A percentile compares a stretch with the other conserved stretches of the same genome.
Conservation (phyloP, 1,139 yeast species). For the Zhuliangozyma parablackwelliae region DNA sequence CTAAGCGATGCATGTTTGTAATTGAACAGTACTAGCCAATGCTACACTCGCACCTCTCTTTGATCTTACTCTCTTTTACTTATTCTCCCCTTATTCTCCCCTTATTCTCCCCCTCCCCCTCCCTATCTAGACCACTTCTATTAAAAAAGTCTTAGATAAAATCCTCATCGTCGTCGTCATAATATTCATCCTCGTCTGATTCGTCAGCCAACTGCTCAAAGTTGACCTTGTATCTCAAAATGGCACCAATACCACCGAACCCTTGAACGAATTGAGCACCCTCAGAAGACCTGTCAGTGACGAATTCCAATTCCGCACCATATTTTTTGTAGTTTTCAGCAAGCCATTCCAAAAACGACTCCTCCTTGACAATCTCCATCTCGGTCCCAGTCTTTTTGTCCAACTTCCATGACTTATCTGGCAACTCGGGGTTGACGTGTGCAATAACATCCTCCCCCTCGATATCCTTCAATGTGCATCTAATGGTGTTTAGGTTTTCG, state of each 20-base stretch:
- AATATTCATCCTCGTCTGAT: conserved; percentile 81
- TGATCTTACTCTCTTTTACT: no score
- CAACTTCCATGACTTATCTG: conserved; percentile 70
- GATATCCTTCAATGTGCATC: conserved; percentile 80
- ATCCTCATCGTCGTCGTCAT: conserved; percentile 67
- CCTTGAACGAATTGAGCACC: conserved; percentile 98
- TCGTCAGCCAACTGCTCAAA: conserved; percentile 92
- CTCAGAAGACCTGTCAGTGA: conserved; percentile 92
- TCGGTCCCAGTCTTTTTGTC: conserved; percentile 87
- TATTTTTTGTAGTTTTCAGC: conserved; percentile 92
- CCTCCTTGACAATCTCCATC: conserved; percentile 81
- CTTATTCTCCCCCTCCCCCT: background rate
- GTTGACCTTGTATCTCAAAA: conserved; percentile 92
- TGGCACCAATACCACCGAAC: conserved; percentile 97
- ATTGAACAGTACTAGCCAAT: background rate
- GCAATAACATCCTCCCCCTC: conserved; percentile 78
- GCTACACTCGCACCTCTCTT: no score
- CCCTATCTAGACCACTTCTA: background rate
- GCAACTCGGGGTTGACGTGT: conserved; percentile 65
- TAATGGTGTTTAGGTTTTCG: conserved; percentile 80
- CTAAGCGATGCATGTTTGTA: conserved; percentile 1
- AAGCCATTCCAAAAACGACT: conserved; percentile 88
- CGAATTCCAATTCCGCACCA: conserved; percentile 95
- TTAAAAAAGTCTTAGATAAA: conserved; percentile 27
- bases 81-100: no score